Evolutionary conservation across 2,329 filamentous ascomycete genomes (phyloP).

Genomic region (Pseudonectria buxi): DNA sequence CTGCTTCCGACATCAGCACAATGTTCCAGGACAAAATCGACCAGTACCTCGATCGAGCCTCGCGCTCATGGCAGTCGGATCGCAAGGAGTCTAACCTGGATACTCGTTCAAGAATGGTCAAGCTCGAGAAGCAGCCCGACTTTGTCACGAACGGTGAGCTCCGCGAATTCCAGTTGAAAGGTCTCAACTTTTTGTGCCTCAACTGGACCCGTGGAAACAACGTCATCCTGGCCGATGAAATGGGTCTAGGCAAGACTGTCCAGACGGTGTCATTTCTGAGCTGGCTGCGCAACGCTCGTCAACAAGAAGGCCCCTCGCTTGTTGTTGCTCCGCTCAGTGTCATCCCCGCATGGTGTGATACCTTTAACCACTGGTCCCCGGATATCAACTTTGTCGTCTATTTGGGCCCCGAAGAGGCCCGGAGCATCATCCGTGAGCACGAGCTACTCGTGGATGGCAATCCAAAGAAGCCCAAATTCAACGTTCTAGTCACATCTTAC

Average conservation of each 20-base stretch:
- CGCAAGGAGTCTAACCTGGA: conserved; percentile 66
- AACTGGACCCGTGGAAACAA: conserved; percentile 95
- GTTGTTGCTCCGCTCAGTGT: conserved; percentile 97
- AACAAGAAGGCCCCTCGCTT: conserved; percentile 89
- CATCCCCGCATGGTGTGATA: conserved; percentile 97
- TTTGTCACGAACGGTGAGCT: conserved; percentile 83
- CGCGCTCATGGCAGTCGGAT: conserved; percentile 75
- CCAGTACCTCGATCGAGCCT: conserved; percentile 76
- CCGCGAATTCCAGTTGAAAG: conserved; percentile 86
- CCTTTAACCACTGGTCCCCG: conserved; percentile 92
- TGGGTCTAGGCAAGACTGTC: conserved; percentile 97
- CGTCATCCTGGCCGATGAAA: conserved; percentile 95
- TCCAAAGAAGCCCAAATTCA: conserved; percentile 85
- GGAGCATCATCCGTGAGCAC: conserved; percentile 81
- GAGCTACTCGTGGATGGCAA: conserved; percentile 85
- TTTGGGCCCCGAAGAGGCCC: conserved; percentile 79
- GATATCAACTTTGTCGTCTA: conserved; percentile 97
- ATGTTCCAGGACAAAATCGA: conserved; percentile 87
- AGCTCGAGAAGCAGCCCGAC: conserved; percentile 70
- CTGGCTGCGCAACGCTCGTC: conserved; percentile 85
- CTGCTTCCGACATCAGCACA: conserved; percentile 63
- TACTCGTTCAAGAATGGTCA: conserved; percentile 67
- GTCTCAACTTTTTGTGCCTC: conserved; percentile 89
- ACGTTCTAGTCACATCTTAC: conserved; percentile 95
- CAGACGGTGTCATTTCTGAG: conserved; percentile 96